Evolutionary conservation across 305 asterid species (phyloP).

Genomic region (Salvia sclarea): DNA sequence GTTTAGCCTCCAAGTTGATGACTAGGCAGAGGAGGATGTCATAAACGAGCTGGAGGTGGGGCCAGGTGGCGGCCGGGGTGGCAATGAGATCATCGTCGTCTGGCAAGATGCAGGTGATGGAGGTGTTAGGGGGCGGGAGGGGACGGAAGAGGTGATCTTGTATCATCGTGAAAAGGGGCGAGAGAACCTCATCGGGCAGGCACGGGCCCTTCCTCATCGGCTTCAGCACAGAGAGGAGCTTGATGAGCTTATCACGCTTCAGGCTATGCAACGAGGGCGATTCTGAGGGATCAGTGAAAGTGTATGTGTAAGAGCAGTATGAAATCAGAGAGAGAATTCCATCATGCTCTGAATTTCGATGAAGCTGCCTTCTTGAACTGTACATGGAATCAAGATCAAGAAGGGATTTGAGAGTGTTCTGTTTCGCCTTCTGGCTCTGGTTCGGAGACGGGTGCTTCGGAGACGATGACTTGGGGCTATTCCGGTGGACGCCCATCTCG

Average conservation of each 20-base stretch:
- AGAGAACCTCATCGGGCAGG: constrained; percentile 36
- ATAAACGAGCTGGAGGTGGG: constrained; percentile 61
- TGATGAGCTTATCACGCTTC: constrained; percentile 61
- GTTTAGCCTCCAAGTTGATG: constrained; percentile 34
- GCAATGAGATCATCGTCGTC: constrained; percentile 62
- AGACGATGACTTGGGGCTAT: constrained; percentile 44
- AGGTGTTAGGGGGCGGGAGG: constrained; percentile 47
- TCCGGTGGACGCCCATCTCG: constrained; percentile 36
- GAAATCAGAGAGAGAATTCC: constrained; percentile 51
- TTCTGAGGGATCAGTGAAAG: constrained; percentile 61
- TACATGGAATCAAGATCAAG: constrained; percentile 57
- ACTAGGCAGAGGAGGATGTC: constrained; percentile 62
- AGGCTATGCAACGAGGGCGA: constrained; percentile 56
- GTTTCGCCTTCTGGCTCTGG: constrained; percentile 34
- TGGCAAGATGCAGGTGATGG: constrained; percentile 40
- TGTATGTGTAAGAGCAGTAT: constrained; percentile 49
- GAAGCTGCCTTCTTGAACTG: constrained; percentile 35
- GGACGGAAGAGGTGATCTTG: constrained; percentile 68
- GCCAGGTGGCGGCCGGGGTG: constrained; percentile 60
- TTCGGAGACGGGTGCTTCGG: constrained; percentile 34
- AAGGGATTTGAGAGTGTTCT: constrained; percentile 49
- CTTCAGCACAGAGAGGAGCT: constrained; percentile 49
- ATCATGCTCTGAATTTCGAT: constrained; percentile 37
- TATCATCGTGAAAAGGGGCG: constrained; percentile 60
- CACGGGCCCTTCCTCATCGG: constrained; percentile 35